Base-by-base conservation (phyloP, 129 eudicot genomes). In the Pittosporum tobira region DNA sequence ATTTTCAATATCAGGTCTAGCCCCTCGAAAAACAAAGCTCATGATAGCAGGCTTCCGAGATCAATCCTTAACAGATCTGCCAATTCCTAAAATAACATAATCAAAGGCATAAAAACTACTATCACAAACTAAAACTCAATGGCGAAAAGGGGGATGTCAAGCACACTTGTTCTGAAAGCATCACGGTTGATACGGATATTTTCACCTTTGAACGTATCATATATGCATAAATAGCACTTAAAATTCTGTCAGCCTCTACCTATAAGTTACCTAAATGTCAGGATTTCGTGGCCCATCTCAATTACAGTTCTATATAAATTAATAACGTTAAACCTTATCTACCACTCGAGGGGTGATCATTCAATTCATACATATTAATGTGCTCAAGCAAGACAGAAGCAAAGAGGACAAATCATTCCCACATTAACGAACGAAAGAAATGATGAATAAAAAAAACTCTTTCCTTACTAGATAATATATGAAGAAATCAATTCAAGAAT, bases 21-120 rank as follows among this genome's bases (percentile, higher is more conserved):
- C 51, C 48, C 71, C 77, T 2, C 77, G 72, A 30, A 72, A 64
- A 54, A 65, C 72, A 72, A 72, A 72, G 27, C 71, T 65, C 77
- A 72, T 72, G 58, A 19, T 42, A 20, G 26, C 28, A 62, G n/a
- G 2, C 3, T 23, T 24, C 45, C 15, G 9, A 36, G 23, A 40
- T 22, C 21, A 25, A 6, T n/a, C 59, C 61, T 14, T 38, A 11
- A 4, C 11, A 30, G 20, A 18, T 55, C 61, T 55, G 30, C 27
- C 4, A 55, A 31, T n/a, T 19, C 61, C 61, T 55, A 31, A 30
- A 13, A 55, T 30, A 31, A 6, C 0, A 9, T 7, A 2, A 38
- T 38, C n/a, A 36, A 57, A 21, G 19, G n/a, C n/a, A 11, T 51
- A 23, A 5, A 22, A 5, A 0, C 51, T 26, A 24, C 7, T 51